Evolutionary conservation across 208 protist genomes (phyloP), one percentile per base, ranked within the genome.

Genomic region (Porcisia deanei): DNA sequence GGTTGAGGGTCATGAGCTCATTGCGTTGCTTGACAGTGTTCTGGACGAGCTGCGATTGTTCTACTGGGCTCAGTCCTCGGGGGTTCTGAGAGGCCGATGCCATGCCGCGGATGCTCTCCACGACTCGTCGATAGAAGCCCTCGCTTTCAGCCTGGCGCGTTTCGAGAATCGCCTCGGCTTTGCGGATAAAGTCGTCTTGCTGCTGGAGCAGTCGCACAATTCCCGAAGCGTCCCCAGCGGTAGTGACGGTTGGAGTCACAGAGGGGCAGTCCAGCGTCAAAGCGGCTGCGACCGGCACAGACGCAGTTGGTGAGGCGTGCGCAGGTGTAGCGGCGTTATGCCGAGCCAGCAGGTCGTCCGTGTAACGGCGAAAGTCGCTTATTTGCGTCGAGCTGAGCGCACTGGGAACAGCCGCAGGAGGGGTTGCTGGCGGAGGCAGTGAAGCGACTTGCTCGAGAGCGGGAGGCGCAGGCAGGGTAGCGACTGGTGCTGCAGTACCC

Each of bases 21-120:
- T 92, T 89, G 49, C 89, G 87, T 78, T 96, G 90, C 70, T 90
- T 81, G 59, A 96, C 85, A 3, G 85, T 87, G 55, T 85, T 76
- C 49, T 84, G 87, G 39, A 96, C 60, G 25, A 96, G 75, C 61
- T 87, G 71, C 18, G 90, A 70, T 78, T 94, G 90, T 58, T 96
- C 87, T 30, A 84, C 74, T 5, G 89, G 79, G 22, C 73, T 85
- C 41, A 94, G 73, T 1, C 87, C 87, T 12, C 73, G 71, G 6
- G 76, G 80, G 2, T 54, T 53, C 55, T 85, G 74, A 6, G 80
- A 83, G 20, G 64, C 75, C 14, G 64, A 54, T 0, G 78, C 80
- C 12, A 80, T 53, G 14, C 73, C 55, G 53, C 81, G 78, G 3
- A 81, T 70, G 10, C 61, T 80, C 63, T 90, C 84, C 25, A 84